Evolutionary conservation across 2,329 filamentous ascomycete species (phyloP), one percentile per base, ranked within the genome.

Genomic region (Sclerotinia borealis): DNA sequence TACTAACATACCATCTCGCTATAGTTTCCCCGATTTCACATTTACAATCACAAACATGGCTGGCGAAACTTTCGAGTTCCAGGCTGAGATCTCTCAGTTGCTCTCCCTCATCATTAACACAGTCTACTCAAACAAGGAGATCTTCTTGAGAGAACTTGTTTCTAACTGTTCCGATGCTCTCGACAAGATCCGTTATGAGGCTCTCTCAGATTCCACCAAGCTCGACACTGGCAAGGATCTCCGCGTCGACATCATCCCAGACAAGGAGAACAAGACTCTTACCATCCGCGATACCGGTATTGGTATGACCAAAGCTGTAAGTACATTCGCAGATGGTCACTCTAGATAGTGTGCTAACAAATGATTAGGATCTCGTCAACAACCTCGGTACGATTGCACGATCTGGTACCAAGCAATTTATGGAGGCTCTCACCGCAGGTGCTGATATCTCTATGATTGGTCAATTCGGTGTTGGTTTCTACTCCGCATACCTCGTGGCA

Each of bases 51-150:
- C 76, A 80, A 90, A 78, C 79, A 96, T 96, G 91, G 81, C 92
- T 80, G 74, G 72, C 72, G 93, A 98, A 85, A 97, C 93, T 73
- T 99, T 99, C 84, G 93, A 98, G 90, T 99, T 98, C 85, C 95
- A 99, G 90, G 95, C 95, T 90, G 95, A 99, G 91, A 99, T 99
- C 79, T 98, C 93, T 90, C 95, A 99, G 91, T 91, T 99, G 72
- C 90, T 99, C 78, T 92, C 89, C 73, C 91, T 99, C 79, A 99
- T 99, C 83, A 99, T 99, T 87, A 99, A 99, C 91, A 98, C 95
- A 72, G 95, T 99, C 84, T 99, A 98, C 87, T 97, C 93, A 74
- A 99, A 99, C 90, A 99, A 99, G 87, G 95, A 98, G 83, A 98
- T 99, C 79, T 99, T 99, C 89, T 83, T 99, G 75, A 85, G 95